Conservation (phyloP, 2,329 filamentous ascomycete species). For the Xylogone sp. region DNA sequence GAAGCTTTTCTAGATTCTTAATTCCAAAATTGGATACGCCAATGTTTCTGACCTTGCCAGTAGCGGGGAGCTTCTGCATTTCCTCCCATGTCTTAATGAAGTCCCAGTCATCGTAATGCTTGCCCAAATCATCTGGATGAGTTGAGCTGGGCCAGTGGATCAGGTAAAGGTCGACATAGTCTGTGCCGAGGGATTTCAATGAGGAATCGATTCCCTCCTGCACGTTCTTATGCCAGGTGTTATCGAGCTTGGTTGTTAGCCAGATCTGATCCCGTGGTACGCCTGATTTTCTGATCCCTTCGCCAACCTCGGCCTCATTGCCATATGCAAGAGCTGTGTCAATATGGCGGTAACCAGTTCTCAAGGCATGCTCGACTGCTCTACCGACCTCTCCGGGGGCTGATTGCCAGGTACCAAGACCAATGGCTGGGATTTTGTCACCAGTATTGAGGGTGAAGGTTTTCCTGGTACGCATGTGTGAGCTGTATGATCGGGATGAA, state of each 20-base stretch:
- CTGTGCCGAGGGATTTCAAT: constrained; percentile 55
- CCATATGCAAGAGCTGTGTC: constrained; percentile 71
- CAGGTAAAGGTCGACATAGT: constrained; percentile 68
- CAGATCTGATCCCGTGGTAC: constrained; percentile 65
- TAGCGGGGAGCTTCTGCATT: constrained; percentile 65
- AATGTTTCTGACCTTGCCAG: constrained; percentile 74
- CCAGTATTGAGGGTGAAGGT: constrained; percentile 72
- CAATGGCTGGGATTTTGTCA: constrained; percentile 72
- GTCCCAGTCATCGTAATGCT: constrained; percentile 74
- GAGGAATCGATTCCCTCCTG: constrained; percentile 57
- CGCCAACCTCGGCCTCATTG: constrained; percentile 68
- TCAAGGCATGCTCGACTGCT: constrained; percentile 68
- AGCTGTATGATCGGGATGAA: constrained; percentile 14
- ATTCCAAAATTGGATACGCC: constrained; percentile 86
- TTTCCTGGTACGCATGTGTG: constrained; percentile 30
- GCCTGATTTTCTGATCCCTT: constrained; percentile 59
- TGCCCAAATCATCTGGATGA: constrained; percentile 57
- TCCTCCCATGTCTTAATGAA: constrained; percentile 76
- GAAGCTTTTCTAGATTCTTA: constrained; percentile 72
- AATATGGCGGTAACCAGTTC: constrained; percentile 69
- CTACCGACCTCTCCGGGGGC: constrained; percentile 60
- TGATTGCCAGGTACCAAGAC: constrained; percentile 78
- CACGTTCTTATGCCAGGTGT: constrained; percentile 71
- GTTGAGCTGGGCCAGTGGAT: constrained; percentile 70
- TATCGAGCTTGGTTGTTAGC: constrained; percentile 80